phyloP scores from a whole-genome alignment of 2,329 filamentous ascomycete genomes.

The Rhexocercosporidium sp. region DNA sequence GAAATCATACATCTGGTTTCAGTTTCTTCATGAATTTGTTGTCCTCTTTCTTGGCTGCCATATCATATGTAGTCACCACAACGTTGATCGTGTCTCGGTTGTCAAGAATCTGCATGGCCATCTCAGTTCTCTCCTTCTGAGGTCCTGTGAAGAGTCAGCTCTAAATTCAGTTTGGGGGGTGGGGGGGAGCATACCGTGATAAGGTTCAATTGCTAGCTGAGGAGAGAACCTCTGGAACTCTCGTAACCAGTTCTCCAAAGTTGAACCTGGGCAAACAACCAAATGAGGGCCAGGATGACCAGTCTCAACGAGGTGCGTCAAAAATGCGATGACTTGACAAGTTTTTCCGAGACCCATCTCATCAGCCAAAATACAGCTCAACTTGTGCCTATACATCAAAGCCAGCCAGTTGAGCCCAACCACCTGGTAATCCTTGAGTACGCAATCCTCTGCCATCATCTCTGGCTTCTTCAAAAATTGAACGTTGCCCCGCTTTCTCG shows the following conservation, averaged over 20 bases:
- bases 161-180: background rate
- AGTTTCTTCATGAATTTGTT: slow-evolving; percentile 65
- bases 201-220: slow-evolving; percentile 70
- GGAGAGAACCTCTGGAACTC: slow-evolving; percentile 92
- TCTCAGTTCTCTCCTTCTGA: slow-evolving; percentile 68
- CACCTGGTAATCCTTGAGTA: slow-evolving; percentile 91
- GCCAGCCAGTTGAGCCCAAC: slow-evolving; percentile 95
- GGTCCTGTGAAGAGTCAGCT: slow-evolving; percentile 52
- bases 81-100: slow-evolving; percentile 71
- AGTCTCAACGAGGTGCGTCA: slow-evolving; percentile 80
- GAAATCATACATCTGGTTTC: slow-evolving; percentile 52
- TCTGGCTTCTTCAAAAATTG: slow-evolving; percentile 61
- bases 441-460: slow-evolving; percentile 76
- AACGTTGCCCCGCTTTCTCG: slow-evolving; percentile 32
- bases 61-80: slow-evolving; percentile 74
- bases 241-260: slow-evolving; percentile 92
- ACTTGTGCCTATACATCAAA: slow-evolving; percentile 76
- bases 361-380: slow-evolving; percentile 92
- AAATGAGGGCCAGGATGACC: slow-evolving; percentile 75
- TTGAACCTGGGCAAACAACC: slow-evolving; percentile 90
- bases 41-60: slow-evolving; percentile 62
- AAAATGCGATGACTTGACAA: slow-evolving; percentile 91
- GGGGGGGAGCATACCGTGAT: slow-evolving; percentile 54
- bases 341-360: slow-evolving; percentile 99
- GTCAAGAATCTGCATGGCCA: slow-evolving; percentile 69